These are phyloP conservation scores for Wickerhamiella brachini DNA, from an alignment of 805 yeast genomes.

Conservation along the genomic window DNA sequence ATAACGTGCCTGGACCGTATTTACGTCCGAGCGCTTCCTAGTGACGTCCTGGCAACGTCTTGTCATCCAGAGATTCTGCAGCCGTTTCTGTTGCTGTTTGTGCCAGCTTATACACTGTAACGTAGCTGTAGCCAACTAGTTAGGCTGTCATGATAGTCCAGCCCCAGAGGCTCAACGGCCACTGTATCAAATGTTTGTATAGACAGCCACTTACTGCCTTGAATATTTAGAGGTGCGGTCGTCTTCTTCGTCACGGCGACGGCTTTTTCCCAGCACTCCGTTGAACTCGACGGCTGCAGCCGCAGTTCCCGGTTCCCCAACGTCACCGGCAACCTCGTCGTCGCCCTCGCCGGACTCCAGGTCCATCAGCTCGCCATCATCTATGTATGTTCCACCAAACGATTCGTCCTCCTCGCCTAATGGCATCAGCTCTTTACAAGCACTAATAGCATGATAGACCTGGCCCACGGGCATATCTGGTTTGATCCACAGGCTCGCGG, in stretches of 20 bases:
- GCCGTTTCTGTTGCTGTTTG: no score
- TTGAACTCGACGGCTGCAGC: conserved; percentile 2
- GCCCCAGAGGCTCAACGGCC: no score
- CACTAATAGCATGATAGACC: conserved; percentile 3
- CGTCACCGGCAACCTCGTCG: conserved; percentile 4
- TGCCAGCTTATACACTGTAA: no score
- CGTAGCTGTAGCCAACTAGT: no score
- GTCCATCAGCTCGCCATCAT: conserved; percentile 2
- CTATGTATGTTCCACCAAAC: conserved; percentile 4
- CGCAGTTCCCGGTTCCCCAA: not conserved
- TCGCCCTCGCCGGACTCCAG: conserved; percentile 9
- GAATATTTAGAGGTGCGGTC: not conserved
- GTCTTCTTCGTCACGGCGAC: not conserved
- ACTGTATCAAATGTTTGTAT: no score
- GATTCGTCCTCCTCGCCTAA: not conserved
- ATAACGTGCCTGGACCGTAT: no score
- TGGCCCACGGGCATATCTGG: not conserved
- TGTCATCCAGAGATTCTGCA: no score
- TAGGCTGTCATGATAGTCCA: no score
- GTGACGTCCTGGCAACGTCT: no score
- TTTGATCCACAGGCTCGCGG: not conserved
- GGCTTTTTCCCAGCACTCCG: not conserved
- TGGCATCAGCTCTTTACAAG: conserved; percentile 1
- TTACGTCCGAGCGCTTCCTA: no score
- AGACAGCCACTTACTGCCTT: not conserved